These are phyloP conservation scores for Xylaria sp. DNA, from an alignment of 495 filamentous ascomycete species.

Conservation along the genomic window DNA sequence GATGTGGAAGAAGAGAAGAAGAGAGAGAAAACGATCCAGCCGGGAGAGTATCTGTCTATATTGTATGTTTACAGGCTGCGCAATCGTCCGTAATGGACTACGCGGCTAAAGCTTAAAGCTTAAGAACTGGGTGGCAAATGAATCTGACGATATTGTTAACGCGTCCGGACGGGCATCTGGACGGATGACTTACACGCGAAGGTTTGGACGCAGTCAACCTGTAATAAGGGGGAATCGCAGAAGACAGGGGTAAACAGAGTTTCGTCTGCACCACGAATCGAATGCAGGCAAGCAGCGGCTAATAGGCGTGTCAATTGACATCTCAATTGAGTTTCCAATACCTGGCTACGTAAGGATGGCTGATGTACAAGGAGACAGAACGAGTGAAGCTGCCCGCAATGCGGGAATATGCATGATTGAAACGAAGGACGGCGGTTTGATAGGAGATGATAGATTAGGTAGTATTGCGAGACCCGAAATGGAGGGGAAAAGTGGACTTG, in stretches of 20 bases:
- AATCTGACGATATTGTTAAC: background rate
- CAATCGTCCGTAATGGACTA: background rate
- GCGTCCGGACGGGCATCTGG: background rate
- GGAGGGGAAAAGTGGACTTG: slow-evolving; percentile 23
- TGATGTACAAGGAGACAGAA: background rate
- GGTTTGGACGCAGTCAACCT: background rate
- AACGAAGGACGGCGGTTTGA: slow-evolving; percentile 22
- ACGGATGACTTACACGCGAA: background rate
- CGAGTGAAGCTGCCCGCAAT: slow-evolving; percentile 16
- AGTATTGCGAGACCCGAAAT: slow-evolving; percentile 10
- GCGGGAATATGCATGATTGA: slow-evolving; percentile 22
- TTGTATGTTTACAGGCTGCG: background rate
- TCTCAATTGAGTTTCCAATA: background rate
- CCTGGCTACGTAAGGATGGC: background rate
- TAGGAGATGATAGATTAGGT: slow-evolving; percentile 15
- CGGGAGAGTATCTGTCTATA: background rate
- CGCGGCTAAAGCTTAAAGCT: background rate
- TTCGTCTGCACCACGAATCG: background rate
- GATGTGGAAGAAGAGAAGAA: background rate
- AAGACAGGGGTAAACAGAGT: slow-evolving; percentile 6
- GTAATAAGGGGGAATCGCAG: background rate
- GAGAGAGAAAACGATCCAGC: background rate
- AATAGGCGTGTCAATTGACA: slow-evolving; percentile 10
- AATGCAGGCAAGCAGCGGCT: background rate
- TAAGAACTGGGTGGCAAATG: background rate